Conservation (phyloP, 2,329 filamentous ascomycete genomes). For the Cladosporium colombiae region DNA sequence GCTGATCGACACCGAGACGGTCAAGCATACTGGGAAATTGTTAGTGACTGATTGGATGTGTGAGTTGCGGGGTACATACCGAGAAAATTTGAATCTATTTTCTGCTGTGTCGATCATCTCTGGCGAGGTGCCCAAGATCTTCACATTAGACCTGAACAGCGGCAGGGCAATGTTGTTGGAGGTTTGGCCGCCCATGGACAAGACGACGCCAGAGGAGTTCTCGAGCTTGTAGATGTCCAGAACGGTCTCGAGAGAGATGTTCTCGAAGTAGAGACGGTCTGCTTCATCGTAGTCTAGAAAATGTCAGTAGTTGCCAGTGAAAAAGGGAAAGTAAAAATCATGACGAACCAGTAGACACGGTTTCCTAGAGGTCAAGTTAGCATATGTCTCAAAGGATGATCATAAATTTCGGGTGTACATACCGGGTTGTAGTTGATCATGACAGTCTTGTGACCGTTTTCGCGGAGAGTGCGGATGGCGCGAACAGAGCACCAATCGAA, state of each 20-base stretch:
- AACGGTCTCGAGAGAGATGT: constrained; percentile 85
- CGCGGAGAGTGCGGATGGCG: constrained; percentile 85
- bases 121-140: constrained; percentile 90
- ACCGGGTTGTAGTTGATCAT: constrained; percentile 70
- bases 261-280: constrained; percentile 93
- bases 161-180: constrained; percentile 97
- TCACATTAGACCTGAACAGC: constrained; percentile 83
- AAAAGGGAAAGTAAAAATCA: too few species aligned
- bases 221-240: constrained; percentile 93
- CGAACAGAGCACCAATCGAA: constrained; percentile 99
- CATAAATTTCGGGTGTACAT: too few species aligned
- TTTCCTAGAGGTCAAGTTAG: too few species aligned
- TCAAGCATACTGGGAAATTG: constrained; percentile 93
- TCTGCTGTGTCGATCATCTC: constrained; percentile 99
- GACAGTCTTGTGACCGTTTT: constrained; percentile 85
- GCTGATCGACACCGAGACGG: constrained; percentile 90
- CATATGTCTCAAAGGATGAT: too few species aligned
- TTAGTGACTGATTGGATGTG: too few species aligned
- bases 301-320: background rate
- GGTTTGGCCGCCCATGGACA: constrained; percentile 95
- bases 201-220: constrained; percentile 77
- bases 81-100: constrained; percentile 97
- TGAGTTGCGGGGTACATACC: too few species aligned
- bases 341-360: background rate
- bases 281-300: constrained; percentile 93